Conservation (phyloP, 2,329 filamentous ascomycete species). For the Colletotrichum higginsianum region DNA sequence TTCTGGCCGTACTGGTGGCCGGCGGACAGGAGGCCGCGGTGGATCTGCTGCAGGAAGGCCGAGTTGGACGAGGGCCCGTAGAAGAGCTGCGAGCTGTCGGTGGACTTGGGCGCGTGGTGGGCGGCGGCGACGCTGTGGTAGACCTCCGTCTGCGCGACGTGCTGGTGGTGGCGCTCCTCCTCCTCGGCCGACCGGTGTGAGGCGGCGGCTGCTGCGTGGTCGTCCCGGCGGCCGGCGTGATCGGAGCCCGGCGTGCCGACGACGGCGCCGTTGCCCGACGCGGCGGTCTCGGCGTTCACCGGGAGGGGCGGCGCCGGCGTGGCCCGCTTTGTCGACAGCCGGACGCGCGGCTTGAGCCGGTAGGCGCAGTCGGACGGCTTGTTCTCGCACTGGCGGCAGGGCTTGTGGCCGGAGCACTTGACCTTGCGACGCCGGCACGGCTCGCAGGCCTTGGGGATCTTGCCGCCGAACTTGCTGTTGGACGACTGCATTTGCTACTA, state of each 20-base stretch:
- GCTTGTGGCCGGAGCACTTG: slow-evolving; percentile 43
- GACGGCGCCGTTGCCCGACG: no score
- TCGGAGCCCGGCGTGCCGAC: slow-evolving; percentile 2
- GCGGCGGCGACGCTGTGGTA: slow-evolving; percentile 46
- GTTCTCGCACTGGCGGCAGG: slow-evolving; percentile 41
- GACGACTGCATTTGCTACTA: slow-evolving; percentile 27
- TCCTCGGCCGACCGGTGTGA: slow-evolving; percentile 22
- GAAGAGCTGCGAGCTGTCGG: slow-evolving; percentile 48
- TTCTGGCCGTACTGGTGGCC: slow-evolving; percentile 31
- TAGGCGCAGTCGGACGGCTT: slow-evolving; percentile 42
- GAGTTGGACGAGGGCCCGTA: slow-evolving; percentile 50
- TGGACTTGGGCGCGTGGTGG: slow-evolving; percentile 43
- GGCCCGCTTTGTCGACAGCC: slow-evolving; percentile 47
- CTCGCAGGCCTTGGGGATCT: slow-evolving; percentile 45
- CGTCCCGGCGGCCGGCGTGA: slow-evolving; percentile 3
- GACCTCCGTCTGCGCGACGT: slow-evolving; percentile 52
- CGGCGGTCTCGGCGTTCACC: slow-evolving; percentile 49
- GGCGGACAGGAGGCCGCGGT: slow-evolving; percentile 46
- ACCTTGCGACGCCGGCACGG: slow-evolving; percentile 45
- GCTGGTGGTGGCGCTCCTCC: slow-evolving; percentile 43
- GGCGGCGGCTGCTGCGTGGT: neutral
- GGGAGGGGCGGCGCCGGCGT: slow-evolving; percentile 53
- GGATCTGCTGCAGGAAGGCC: slow-evolving; percentile 50
- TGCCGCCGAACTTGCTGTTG: slow-evolving; percentile 31
- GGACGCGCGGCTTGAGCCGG: slow-evolving; percentile 41